These are phyloP conservation scores for Phytophthora multivora DNA, from an alignment of 352 stramenopile genomes.

Conservation along the genomic window DNA sequence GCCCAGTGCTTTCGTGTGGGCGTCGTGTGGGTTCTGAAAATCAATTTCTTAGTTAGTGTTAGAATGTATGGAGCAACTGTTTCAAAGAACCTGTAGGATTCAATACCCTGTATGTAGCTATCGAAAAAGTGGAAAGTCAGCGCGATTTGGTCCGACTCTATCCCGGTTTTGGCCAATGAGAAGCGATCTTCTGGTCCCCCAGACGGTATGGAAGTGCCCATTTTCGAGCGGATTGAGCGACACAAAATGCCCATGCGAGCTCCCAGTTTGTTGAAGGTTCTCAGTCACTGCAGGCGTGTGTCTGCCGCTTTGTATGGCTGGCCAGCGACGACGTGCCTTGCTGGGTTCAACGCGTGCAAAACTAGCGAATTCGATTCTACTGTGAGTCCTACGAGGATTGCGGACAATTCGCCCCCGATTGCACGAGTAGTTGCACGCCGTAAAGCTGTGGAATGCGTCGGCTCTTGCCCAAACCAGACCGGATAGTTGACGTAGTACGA, in stretches of 20 bases:
- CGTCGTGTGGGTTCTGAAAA: not conserved
- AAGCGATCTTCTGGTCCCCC: slow-evolving; percentile 5
- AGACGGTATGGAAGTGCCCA: slow-evolving; percentile 2
- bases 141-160: slow-evolving; percentile 13
- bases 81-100: not conserved
- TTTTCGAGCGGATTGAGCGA: slow-evolving; percentile 7
- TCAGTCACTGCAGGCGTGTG: not conserved
- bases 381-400: not conserved
- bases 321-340: too few species aligned
- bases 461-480: not conserved
- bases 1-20: slow-evolving; percentile 2
- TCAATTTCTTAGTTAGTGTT: not conserved
- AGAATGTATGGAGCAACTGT: not conserved
- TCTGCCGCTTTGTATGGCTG: not conserved
- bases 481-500: not conserved
- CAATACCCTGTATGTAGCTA: slow-evolving; percentile 9
- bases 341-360: not conserved
- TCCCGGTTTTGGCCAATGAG: slow-evolving; percentile 5
- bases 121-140: slow-evolving; percentile 9
- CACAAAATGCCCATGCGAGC: not conserved
- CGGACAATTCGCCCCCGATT: not conserved
- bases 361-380: slow-evolving; percentile 10
- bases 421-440: not conserved
- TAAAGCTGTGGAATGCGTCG: not conserved
- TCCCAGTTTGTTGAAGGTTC: not conserved